Conservation (phyloP, 768 basidiomycete species). For the Phylloporus scabripes region DNA sequence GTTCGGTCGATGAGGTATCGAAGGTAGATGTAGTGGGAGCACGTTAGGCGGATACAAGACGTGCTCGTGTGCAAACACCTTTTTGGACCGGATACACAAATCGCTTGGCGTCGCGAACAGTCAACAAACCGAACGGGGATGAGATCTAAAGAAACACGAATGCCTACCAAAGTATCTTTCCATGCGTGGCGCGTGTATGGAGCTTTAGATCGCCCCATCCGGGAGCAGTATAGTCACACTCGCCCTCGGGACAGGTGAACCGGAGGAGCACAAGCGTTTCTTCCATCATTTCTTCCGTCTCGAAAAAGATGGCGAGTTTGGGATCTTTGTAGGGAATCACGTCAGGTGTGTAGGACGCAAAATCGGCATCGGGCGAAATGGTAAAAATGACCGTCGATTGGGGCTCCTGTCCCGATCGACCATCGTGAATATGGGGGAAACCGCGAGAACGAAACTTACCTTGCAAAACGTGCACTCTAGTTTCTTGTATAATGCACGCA, state of each 20-base stretch:
- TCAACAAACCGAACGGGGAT: not conserved
- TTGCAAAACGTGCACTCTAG: constrained; percentile 95
- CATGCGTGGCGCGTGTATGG: constrained; percentile 74
- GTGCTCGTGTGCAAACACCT: constrained; percentile 95
- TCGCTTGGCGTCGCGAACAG: constrained; percentile 43
- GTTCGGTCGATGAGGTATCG: constrained; percentile 43
- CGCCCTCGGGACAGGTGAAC: constrained; percentile 86
- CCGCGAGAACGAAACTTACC: constrained; percentile 35
- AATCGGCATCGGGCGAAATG: constrained; percentile 53
- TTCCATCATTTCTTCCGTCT: constrained; percentile 92
- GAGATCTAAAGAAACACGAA: not conserved
- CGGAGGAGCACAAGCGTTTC: constrained; percentile 85
- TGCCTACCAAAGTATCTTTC: constrained; percentile 70
- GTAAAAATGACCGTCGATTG: constrained; percentile 77
- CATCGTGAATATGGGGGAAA: not conserved
- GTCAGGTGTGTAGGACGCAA: constrained; percentile 52
- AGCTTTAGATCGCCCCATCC: constrained; percentile 90
- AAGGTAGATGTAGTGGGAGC: constrained; percentile 73
- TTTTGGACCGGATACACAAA: constrained; percentile 83
- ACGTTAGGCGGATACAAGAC: constrained; percentile 65
- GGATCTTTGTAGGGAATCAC: constrained; percentile 59
- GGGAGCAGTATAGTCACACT: constrained; percentile 77
- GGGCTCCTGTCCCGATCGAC: constrained; percentile 45
- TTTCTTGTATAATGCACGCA: constrained; percentile 92
- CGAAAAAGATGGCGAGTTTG: constrained; percentile 77